Evolutionary conservation across 2,329 filamentous ascomycete species (phyloP).

Genomic region (Fonsecaea erecta): DNA sequence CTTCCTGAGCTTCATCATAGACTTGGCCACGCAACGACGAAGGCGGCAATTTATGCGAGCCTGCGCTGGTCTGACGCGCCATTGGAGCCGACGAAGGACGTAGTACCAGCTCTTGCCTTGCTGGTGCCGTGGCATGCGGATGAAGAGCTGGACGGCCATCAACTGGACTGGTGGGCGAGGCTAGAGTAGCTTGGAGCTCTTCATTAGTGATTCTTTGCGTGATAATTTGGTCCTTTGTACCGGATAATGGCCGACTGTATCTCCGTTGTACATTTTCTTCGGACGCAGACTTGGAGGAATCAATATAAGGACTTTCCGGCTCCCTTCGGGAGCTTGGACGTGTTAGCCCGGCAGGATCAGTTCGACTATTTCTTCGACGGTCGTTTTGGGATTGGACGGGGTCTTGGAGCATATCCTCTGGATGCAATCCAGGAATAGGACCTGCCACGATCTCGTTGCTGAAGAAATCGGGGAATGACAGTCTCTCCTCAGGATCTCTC

Average conservation of each 20-base stretch:
- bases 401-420: constrained; percentile 67
- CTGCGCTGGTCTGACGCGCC: constrained; percentile 65
- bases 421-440: constrained; percentile 79
- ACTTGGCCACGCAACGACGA: constrained; percentile 56
- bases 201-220: constrained; percentile 24
- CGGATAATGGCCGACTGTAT: constrained; percentile 30
- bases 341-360: constrained; percentile 30
- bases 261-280: constrained; percentile 29
- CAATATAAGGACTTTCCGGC: constrained; percentile 35
- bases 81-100: constrained; percentile 50
- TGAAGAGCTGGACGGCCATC: constrained; percentile 41
- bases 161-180: constrained; percentile 38
- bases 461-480: constrained; percentile 88
- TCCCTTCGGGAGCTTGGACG: constrained; percentile 33
- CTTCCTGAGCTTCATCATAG: constrained; percentile 44
- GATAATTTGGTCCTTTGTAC: constrained; percentile 28
- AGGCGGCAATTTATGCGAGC: constrained; percentile 40
- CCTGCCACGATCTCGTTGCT: constrained; percentile 71
- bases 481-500: constrained; percentile 79
- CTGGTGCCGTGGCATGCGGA: constrained; percentile 48
- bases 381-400: constrained; percentile 12
- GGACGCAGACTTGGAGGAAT: constrained; percentile 24
- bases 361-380: constrained; percentile 31
- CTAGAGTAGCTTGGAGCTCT: constrained; percentile 24
- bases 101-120: constrained; percentile 46